phyloP scores from a whole-genome alignment of 495 filamentous ascomycete genomes.

The Poronia punctata region DNA sequence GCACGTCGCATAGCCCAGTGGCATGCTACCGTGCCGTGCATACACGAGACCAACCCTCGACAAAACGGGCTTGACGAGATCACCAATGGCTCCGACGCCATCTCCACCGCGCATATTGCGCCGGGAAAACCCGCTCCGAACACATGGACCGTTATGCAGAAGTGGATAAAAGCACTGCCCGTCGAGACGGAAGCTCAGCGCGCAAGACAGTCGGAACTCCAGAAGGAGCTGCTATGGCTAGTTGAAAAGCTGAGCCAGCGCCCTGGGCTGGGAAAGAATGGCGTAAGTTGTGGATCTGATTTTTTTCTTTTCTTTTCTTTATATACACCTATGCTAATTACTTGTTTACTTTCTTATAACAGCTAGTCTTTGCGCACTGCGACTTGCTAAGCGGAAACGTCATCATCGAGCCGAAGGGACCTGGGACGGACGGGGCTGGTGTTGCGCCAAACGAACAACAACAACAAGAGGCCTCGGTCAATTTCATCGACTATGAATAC shows the following conservation, averaged over 20 bases:
- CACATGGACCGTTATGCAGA: constrained; percentile 89
- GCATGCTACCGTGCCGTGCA: constrained; percentile 74
- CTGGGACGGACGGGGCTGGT: constrained; percentile 20
- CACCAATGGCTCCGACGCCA: constrained; percentile 24
- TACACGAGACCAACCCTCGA: constrained; percentile 30
- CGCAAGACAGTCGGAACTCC: constrained; percentile 57
- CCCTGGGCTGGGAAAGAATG: constrained; percentile 62
- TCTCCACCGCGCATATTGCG: constrained; percentile 47
- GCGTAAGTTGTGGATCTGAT: constrained; percentile 44
- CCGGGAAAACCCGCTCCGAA: constrained; percentile 64
- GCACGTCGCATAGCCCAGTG: constrained; percentile 81
- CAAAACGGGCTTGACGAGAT: constrained; percentile 6
- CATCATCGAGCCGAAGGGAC: constrained; percentile 50
- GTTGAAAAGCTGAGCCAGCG: constrained; percentile 64
- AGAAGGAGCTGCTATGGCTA: constrained; percentile 65
- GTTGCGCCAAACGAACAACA: constrained; percentile 4
- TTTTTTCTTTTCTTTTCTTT: background rate
- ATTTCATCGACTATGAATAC: constrained; percentile 98
- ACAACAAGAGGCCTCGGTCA: constrained; percentile 46
- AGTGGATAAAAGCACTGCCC: constrained; percentile 87
- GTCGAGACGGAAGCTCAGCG: constrained; percentile 58
- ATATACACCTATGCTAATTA: constrained; percentile 16
- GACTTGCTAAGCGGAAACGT: constrained; percentile 94
- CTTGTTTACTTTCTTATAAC: background rate
- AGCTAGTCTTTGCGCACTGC: constrained; percentile 91